Conservation (phyloP, 768 basidiomycete genomes). For the Nidularia pulvinata region DNA sequence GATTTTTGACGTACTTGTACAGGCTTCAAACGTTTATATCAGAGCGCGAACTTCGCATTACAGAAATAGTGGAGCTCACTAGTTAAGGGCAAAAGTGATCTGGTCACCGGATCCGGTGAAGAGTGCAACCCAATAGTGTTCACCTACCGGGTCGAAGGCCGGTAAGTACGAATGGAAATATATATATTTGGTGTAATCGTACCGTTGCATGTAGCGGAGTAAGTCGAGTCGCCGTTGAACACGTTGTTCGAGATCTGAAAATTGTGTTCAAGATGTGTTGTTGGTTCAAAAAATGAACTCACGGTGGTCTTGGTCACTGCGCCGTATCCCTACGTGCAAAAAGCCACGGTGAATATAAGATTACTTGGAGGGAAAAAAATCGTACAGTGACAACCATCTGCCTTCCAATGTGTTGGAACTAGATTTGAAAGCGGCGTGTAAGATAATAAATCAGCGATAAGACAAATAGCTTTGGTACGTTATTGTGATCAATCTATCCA, state of each 20-base stretch:
- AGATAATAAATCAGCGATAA: not conserved
- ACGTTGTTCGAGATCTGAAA: conserved; percentile 16
- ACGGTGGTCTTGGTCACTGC: conserved; percentile 17
- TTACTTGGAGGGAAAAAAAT: not conserved
- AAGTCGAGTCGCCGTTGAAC: conserved; percentile 15
- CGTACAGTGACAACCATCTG: conserved; percentile 19
- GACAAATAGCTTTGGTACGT: not conserved
- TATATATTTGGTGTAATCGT: not conserved
- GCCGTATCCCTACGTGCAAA: conserved; percentile 9
- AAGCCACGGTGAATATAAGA: not conserved
- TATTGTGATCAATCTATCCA: conserved; percentile 11
- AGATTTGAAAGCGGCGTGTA: not conserved
- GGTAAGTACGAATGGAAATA: not conserved
- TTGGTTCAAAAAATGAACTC: not conserved
- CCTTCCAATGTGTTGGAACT: conserved; percentile 18
- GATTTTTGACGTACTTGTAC: not conserved
- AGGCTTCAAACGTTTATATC: not conserved
- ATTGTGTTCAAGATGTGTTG: not conserved
- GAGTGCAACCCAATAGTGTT: conserved; percentile 12
- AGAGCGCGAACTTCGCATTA: not conserved
- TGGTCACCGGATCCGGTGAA: conserved; percentile 18
- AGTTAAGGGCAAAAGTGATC: conserved; percentile 19
- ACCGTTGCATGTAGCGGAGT: conserved; percentile 17
- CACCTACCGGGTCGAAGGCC: not conserved
- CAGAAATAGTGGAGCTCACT: conserved; percentile 1